Evolutionary conservation across 306 rosid genomes (phyloP), one percentile per base, ranked within the genome.

Genomic region (Echinosophora koreensis): DNA sequence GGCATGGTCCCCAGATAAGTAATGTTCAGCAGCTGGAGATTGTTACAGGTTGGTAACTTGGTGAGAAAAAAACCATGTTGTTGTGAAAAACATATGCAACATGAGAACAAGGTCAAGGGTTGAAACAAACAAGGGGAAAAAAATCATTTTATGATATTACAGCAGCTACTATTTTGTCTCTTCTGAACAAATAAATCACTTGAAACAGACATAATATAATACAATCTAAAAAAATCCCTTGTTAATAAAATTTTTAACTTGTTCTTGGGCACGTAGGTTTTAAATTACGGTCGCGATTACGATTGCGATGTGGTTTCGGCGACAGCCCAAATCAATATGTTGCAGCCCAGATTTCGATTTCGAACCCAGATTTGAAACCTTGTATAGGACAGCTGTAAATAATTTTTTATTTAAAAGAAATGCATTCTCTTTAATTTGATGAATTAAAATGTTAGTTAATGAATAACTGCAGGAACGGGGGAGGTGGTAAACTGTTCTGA

Each of bases 1-100:
- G 82, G 68, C 90, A 95, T 76, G 99, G 99, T 77, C 99, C 99
- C 37, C 97, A 95, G 89, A 95, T 90, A 84, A 95, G 99, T 64
- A 95, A 95, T 83, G 99, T 92, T 78, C 87, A 84, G 78, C 91
- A 84, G 83, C 91, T 95, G 80, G 92, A 95, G 93, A 91, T 95
- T 80, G 97, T 95, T 44, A 95, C 97, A 89, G 97, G 99, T 95
- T 80, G 39, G 95, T 82, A 82, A 41, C 12, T 58, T 28, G 8
- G 27, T 70, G 78, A 70, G 39, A 62, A 2, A 6, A 6, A 35
- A 22, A 35, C 39, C 15, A 61, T 60, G 3, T 0, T 60, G 3
- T 0, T 34, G 55, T 51, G 41, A 64, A n/a, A 70, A 72, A 37
- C 37, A 46, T 27, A 34, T 37, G 65, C 11, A 57, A 58, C 32